Percentiles rank a stretch among this genome's conserved stretches.
Evolutionary conservation across 75 land plant species (phyloP).

Genomic region (Sequoiadendron giganteum): DNA sequence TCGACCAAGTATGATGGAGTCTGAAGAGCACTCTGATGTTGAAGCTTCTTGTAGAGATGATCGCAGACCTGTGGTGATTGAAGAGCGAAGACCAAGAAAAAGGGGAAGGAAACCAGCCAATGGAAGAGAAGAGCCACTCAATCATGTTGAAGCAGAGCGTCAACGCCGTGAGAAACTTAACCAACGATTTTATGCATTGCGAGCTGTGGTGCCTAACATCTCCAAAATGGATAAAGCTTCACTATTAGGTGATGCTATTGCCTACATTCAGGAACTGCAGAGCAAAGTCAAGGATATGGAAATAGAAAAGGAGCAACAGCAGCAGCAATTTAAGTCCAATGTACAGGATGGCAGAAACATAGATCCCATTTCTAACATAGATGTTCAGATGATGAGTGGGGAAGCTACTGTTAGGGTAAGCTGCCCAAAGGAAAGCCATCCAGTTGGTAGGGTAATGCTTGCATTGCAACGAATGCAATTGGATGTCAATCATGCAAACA

Average conservation of each 20-base stretch:
- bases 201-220: constrained; percentile 69
- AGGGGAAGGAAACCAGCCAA: constrained; percentile 54
- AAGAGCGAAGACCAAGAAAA: constrained; percentile 36
- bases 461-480: constrained; percentile 32
- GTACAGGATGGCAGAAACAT: not conserved
- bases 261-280: constrained; percentile 54
- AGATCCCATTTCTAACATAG: constrained; percentile 15
- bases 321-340: constrained; percentile 1
- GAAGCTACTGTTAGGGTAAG: constrained; percentile 40
- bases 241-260: constrained; percentile 58
- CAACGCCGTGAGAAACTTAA: constrained; percentile 74
- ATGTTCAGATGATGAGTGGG: constrained; percentile 27
- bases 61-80: constrained; percentile 17
- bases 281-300: constrained; percentile 27
- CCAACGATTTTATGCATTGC: constrained; percentile 68
- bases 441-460: constrained; percentile 26
- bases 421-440: constrained; percentile 26
- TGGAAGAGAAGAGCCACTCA: constrained; percentile 30
- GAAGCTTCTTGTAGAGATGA: constrained; percentile 35
- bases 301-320: constrained; percentile 17
- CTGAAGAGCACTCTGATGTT: constrained; percentile 29
- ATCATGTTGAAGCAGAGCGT: constrained; percentile 79
- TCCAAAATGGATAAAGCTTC: constrained; percentile 72
- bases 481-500: constrained; percentile 32
- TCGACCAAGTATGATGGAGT: constrained; percentile 12